These are phyloP conservation scores for Apiotrichum gamsii DNA, from an alignment of 1,284 basidiomycete genomes.

Conservation along the genomic window DNA sequence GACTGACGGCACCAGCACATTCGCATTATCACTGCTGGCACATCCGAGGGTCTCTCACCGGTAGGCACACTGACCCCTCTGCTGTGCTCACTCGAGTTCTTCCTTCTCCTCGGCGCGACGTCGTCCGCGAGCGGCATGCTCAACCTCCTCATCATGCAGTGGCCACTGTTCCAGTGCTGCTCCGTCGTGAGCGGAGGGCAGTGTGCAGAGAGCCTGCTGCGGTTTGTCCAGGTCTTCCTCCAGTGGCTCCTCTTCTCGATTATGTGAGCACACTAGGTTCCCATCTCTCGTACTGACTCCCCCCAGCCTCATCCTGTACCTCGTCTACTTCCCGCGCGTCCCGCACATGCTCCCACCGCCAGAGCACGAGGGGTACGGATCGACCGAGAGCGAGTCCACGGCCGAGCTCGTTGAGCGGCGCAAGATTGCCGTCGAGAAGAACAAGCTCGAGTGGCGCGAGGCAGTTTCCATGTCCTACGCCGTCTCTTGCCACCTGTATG, in stretches of 20 bases:
- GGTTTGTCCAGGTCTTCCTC: constrained; percentile 71
- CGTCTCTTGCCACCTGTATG: constrained; percentile 68
- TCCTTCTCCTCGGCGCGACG: constrained; percentile 84
- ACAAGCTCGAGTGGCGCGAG: constrained; percentile 64
- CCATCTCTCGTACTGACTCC: too few species aligned
- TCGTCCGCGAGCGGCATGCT: constrained; percentile 71
- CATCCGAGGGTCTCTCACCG: constrained; percentile 83
- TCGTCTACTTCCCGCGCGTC: constrained; percentile 78
- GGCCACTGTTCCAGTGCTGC: constrained; percentile 79
- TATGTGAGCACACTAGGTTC: constrained; percentile 62
- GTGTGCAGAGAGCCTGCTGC: constrained; percentile 77
- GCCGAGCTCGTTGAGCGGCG: background rate
- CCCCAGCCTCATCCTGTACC: constrained; percentile 79
- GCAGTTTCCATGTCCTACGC: constrained; percentile 69
- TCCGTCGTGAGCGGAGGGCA: constrained; percentile 53
- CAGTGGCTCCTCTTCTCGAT: constrained; percentile 83
- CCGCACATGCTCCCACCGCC: constrained; percentile 27
- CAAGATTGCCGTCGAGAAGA: background rate
- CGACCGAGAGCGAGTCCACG: constrained; percentile 1
- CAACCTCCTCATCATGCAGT: constrained; percentile 87
- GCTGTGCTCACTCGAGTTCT: constrained; percentile 54
- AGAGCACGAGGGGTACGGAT: constrained; percentile 48
- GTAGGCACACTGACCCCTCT: constrained; percentile 18
- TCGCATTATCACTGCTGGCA: constrained; percentile 52
- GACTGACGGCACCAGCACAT: constrained; percentile 19